Evolutionary conservation across 495 filamentous ascomycete species (phyloP).

Genomic region (Hypoxylon subgilvum): DNA sequence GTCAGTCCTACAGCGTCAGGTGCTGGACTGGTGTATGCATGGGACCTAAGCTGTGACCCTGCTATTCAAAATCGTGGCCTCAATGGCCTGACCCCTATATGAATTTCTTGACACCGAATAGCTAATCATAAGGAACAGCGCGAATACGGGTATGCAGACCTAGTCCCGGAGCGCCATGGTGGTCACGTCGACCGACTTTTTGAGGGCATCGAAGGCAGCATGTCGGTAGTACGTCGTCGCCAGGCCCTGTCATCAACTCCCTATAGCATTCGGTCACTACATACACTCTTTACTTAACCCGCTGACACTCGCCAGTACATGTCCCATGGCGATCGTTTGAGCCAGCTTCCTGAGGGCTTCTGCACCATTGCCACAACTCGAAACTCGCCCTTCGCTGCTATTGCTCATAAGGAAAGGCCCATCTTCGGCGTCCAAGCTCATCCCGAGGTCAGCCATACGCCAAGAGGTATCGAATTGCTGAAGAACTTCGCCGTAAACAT

Average conservation of each 20-base stretch:
- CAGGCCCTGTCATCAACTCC: too few species aligned
- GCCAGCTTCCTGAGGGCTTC: constrained; percentile 72
- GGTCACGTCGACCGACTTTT: constrained; percentile 76
- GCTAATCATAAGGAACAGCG: constrained; percentile 33
- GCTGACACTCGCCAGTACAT: constrained; percentile 65
- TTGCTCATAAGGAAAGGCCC: constrained; percentile 73
- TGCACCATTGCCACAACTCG: constrained; percentile 71
- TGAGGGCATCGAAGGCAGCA: constrained; percentile 66
- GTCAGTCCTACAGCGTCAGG: too few species aligned
- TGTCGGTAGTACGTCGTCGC: constrained; percentile 42
- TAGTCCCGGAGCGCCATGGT: constrained; percentile 53
- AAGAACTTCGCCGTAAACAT: constrained; percentile 83
- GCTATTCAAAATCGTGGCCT: too few species aligned
- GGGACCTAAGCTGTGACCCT: too few species aligned
- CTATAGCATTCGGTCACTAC: too few species aligned
- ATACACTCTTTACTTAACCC: background rate
- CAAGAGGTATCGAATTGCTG: constrained; percentile 67
- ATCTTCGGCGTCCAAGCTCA: constrained; percentile 86
- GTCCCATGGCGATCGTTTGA: constrained; percentile 87
- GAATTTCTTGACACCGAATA: too few species aligned
- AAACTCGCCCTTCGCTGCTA: constrained; percentile 81
- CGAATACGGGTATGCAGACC: constrained; percentile 73
- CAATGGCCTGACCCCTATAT: too few species aligned
- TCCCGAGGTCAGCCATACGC: constrained; percentile 80
- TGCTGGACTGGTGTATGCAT: too few species aligned